phyloP scores from a whole-genome alignment of 1,284 basidiomycete genomes.

The Pseudozyma hubeiensis region DNA sequence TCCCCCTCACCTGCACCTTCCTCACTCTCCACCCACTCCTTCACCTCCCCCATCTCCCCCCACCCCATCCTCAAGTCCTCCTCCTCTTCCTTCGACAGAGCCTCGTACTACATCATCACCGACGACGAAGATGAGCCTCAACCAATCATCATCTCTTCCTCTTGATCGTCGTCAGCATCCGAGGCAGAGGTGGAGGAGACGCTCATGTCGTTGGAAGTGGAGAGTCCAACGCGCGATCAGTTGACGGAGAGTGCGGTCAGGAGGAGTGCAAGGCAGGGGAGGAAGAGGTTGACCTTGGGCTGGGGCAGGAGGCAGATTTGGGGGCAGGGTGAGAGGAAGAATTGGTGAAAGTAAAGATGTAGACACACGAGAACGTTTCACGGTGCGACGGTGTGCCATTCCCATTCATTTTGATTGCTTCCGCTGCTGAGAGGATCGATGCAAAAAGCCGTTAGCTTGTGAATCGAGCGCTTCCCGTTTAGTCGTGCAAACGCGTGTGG shows the following conservation, averaged over 20 bases:
- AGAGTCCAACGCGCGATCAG: background rate
- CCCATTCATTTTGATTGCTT: too few relatives aligned
- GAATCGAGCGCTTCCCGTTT: too few relatives aligned
- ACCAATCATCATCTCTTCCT: background rate
- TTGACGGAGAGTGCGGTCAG: background rate
- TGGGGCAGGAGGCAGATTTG: too few relatives aligned
- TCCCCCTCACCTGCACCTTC: slow-evolving; percentile 5
- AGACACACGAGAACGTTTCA: background rate
- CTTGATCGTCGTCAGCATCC: background rate
- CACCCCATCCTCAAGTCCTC: slow-evolving; percentile 12
- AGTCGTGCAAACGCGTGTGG: too few relatives aligned
- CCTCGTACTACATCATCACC: slow-evolving; percentile 28
- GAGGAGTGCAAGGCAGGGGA: background rate
- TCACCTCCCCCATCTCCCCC: slow-evolving; percentile 3
- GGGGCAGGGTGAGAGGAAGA: too few relatives aligned
- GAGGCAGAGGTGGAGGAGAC: background rate
- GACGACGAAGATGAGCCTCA: slow-evolving; percentile 5
- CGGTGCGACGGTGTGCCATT: too few relatives aligned
- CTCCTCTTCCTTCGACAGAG: slow-evolving; percentile 13
- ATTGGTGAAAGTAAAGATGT: too few relatives aligned
- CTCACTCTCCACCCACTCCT: slow-evolving; percentile 5
- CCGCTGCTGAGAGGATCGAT: too few relatives aligned
- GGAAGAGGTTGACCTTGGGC: background rate
- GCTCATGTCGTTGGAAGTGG: background rate
- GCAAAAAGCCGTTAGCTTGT: too few relatives aligned